Conservation (phyloP, 805 yeast genomes). For the Pichia californica region DNA sequence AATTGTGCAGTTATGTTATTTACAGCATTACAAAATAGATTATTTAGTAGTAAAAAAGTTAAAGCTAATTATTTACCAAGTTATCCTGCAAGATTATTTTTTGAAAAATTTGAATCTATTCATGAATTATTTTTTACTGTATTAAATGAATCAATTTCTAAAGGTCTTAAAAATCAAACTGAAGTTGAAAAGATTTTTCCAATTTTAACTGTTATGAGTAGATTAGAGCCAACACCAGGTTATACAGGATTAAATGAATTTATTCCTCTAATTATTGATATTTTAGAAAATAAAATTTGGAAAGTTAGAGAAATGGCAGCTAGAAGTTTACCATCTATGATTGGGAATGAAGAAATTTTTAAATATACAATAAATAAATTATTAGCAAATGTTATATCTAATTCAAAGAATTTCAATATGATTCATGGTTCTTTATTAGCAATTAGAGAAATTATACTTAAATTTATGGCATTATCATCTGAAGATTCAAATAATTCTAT, state of each 20-base stretch:
- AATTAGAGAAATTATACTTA: slow-evolving; percentile 30
- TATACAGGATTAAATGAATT: slow-evolving; percentile 49
- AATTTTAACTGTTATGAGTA: slow-evolving; percentile 62
- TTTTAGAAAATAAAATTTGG: slow-evolving; percentile 59
- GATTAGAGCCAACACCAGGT: slow-evolving; percentile 57
- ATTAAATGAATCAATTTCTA: slow-evolving; percentile 30
- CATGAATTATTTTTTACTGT: slow-evolving; percentile 41
- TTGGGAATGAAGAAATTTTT: slow-evolving; percentile 28
- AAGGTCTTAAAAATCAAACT: slow-evolving; percentile 24
- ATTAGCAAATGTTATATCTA: slow-evolving; percentile 4
- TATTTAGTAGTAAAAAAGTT: slow-evolving; percentile 57
- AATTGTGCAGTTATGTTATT: slow-evolving; percentile 93
- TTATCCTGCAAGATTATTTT: slow-evolving; percentile 52
- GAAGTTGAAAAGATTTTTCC: slow-evolving; percentile 60
- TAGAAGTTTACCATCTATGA: slow-evolving; percentile 50
- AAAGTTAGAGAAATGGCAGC: slow-evolving; percentile 87
- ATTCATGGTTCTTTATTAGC: slow-evolving; percentile 59
- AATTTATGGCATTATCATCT: slow-evolving; percentile 3
- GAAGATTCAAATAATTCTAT: not conserved
- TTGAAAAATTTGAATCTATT: slow-evolving; percentile 54
- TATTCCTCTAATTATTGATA: slow-evolving; percentile 37
- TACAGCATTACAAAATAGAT: slow-evolving; percentile 70
- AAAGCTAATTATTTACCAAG: slow-evolving; percentile 26
- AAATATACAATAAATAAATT: slow-evolving; percentile 21
- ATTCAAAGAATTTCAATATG: slow-evolving; percentile 32